Evolutionary conservation across 1,139 yeast genomes (phyloP), one percentile per base, ranked within the genome.

Genomic region (Protomyces inouyei): DNA sequence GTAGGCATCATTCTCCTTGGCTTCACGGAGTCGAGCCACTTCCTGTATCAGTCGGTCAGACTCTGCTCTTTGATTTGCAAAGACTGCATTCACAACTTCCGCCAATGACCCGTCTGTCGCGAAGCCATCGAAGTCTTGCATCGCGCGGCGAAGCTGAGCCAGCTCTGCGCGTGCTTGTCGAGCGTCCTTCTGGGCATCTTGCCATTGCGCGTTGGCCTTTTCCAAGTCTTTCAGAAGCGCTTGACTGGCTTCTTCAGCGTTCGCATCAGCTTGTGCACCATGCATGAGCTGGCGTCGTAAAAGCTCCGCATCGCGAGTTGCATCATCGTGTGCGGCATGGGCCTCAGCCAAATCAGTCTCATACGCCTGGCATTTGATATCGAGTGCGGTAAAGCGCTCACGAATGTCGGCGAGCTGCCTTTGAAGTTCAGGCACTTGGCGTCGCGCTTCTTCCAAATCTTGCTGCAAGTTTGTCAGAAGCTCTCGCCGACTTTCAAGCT

Each of bases 381-480:
- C 61, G 5, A 57, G 38, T 12, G 52, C 55, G 2, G 51, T 9
- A 21, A 36, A 14, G 10, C 37, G 21, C 10, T 52, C 43, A 10
- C 21, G 40, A 3, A 6, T 4, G 12, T 52, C 56, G 5, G 35
- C 56, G 16, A 21, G 37, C 16, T 52, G 28, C 28, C n/a, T 14
- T 21, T 14, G n/a, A 21, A 52, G 23, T 4, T 9, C 43, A n/a
- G 56, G 28, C 6, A 16, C 9, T 35, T 36, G 10, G 1, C 43
- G 28, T 16, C n/a, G 28, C 6, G 28, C 38, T 4, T 57, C 61
- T 21, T 57, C 61, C n/a, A 51, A 25, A 25, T 57, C 61, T 35
- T 57, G 55, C 43, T 38, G 55, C 16, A 57, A 28, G 14, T 46
- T 32, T 14, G 14, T 12, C 8, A 57, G 37, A 6, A 37, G 23